Evolutionary conservation across 176 grass and related monocot genomes (phyloP).

Genomic region (bread wheat (Triticum aestivum)): DNA sequence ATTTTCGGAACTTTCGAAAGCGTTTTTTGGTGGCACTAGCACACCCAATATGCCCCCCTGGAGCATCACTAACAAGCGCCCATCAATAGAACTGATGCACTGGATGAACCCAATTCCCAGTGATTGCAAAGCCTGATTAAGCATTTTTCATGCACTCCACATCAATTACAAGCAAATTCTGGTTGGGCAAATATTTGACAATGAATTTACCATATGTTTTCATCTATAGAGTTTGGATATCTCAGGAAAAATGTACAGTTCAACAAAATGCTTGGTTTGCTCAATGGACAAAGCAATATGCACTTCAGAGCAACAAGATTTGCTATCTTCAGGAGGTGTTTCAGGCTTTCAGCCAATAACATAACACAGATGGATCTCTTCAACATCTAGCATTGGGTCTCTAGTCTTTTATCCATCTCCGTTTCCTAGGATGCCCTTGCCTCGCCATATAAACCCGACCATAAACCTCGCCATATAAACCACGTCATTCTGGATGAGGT

Average conservation of each 20-base stretch:
- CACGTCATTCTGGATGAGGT: no score
- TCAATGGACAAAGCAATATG: not conserved
- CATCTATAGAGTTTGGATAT: not conserved
- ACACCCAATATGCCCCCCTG: no score
- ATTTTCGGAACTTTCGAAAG: no score
- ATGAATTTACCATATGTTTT: not conserved
- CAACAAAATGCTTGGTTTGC: conserved; percentile 26
- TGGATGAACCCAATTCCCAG: no score
- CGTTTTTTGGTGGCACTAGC: no score
- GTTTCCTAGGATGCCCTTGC: conserved; percentile 15
- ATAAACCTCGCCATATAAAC: no score
- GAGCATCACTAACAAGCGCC: no score
- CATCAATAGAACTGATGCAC: no score
- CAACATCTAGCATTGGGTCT: not conserved
- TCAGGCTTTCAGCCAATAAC: not conserved
- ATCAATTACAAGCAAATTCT: no score
- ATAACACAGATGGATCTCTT: not conserved
- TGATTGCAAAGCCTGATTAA: no score
- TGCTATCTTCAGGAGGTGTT: conserved; percentile 2
- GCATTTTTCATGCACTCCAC: no score
- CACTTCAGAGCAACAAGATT: not conserved
- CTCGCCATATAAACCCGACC: not conserved
- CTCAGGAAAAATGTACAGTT: not conserved
- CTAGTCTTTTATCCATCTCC: conserved; percentile 30
- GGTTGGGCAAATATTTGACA: not conserved